phyloP scores from a whole-genome alignment of 2,329 filamentous ascomycete genomes.

The Colletotrichum magnum region DNA sequence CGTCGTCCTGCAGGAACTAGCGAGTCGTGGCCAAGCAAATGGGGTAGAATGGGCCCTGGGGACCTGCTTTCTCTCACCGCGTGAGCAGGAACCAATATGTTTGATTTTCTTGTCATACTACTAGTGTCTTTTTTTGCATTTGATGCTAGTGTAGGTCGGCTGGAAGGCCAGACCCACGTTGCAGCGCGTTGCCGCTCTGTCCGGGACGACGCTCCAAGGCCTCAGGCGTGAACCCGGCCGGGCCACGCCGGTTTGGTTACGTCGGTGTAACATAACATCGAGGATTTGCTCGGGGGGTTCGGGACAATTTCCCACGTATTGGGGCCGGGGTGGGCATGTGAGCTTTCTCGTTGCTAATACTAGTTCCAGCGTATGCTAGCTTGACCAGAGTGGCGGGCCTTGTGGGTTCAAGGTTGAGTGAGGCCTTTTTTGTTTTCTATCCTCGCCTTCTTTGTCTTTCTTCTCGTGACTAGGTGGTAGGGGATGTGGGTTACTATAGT shows the following conservation, averaged over 20 bases:
- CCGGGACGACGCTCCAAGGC: neutral
- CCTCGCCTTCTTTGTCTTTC: too few relatives aligned
- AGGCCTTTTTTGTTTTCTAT: too few relatives aligned
- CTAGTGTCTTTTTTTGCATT: neutral
- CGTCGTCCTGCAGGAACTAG: neutral
- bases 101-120: neutral
- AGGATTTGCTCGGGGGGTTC: slow-evolving; percentile 1
- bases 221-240: neutral
- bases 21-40: neutral
- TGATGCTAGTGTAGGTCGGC: neutral
- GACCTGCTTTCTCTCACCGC: too few relatives aligned
- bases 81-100: slow-evolving; percentile 7
- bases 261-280: slow-evolving; percentile 36
- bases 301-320: slow-evolving; percentile 30
- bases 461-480: neutral
- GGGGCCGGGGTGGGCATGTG: neutral
- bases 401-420: neutral
- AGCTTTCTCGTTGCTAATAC: too few relatives aligned
- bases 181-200: slow-evolving; percentile 18
- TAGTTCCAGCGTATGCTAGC: too few relatives aligned
- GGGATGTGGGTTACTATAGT: neutral
- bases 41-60: neutral
- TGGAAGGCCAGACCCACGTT: slow-evolving; percentile 1
- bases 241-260: slow-evolving; percentile 3
- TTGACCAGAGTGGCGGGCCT: neutral